phyloP scores from a whole-genome alignment of 345 rosid species.

The Nasturtium officinale region DNA sequence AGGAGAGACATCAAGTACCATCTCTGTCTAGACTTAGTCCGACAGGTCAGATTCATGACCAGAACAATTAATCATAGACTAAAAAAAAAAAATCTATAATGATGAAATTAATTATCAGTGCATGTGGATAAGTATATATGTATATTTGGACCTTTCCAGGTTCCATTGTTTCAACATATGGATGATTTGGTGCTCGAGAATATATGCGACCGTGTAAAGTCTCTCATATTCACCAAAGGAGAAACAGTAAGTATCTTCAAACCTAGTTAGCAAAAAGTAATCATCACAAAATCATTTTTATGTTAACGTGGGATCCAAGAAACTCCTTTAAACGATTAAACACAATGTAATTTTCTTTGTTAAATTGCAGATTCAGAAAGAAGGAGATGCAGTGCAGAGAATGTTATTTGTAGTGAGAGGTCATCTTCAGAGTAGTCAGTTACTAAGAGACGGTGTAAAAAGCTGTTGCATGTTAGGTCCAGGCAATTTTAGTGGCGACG shows the following conservation, averaged over 20 bases:
- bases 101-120: neutral
- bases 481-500: conserved; percentile 95
- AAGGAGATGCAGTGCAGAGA: conserved; percentile 93
- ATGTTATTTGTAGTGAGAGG: conserved; percentile 97
- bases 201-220: conserved; percentile 90
- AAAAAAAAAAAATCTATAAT: neutral
- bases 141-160: conserved; percentile 50
- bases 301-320: conserved; percentile 13
- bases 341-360: neutral
- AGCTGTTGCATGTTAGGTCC: conserved; percentile 98
- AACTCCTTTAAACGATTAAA: neutral
- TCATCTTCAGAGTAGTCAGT: conserved; percentile 91
- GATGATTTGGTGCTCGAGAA: conserved; percentile 92
- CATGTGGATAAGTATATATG: neutral
- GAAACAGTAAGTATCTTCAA: conserved; percentile 66
- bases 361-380: conserved; percentile 68
- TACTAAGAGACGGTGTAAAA: conserved; percentile 77
- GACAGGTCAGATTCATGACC: conserved; percentile 57
- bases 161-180: conserved; percentile 93
- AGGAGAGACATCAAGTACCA: conserved; percentile 96
- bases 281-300: too few species aligned
- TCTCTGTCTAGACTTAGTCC: conserved; percentile 85
- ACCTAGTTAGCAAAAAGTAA: neutral
- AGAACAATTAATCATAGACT: neutral
- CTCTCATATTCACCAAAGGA: conserved; percentile 92